Evolutionary conservation across 2,329 filamentous ascomycete genomes (phyloP).

Genomic region (Xylariaceae sp.): DNA sequence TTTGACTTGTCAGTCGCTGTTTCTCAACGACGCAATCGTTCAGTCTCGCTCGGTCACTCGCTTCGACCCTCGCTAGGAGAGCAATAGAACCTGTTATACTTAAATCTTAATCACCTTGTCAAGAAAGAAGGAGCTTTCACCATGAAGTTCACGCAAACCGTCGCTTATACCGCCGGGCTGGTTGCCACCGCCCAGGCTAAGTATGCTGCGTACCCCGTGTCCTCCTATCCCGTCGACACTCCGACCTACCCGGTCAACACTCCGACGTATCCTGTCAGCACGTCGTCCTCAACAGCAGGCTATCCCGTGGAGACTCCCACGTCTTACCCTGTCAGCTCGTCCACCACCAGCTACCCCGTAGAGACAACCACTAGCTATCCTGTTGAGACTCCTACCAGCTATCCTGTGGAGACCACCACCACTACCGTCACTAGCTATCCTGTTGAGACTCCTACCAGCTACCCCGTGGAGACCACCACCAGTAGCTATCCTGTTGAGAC

Average conservation of each 20-base stretch:
- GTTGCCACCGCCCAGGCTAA: slow-evolving; percentile 26
- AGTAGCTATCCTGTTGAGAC: slow-evolving; percentile 6
- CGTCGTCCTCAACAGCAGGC: not conserved
- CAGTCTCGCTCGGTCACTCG: slow-evolving; percentile 13
- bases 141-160: slow-evolving; percentile 34
- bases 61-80: slow-evolving; percentile 19
- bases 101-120: slow-evolving; percentile 22
- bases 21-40: slow-evolving; percentile 14
- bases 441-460: slow-evolving; percentile 4
- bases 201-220: too few relatives aligned
- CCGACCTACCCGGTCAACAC: not conserved
- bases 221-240: not conserved
- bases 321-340: slow-evolving; percentile 27
- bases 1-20: slow-evolving; percentile 18
- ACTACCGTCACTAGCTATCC: slow-evolving; percentile 1
- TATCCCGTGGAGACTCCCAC: slow-evolving; percentile 21
- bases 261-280: not conserved
- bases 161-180: slow-evolving; percentile 31
- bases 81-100: slow-evolving; percentile 18
- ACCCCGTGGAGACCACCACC: slow-evolving; percentile 4
- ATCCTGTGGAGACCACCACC: slow-evolving; percentile 2
- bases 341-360: slow-evolving; percentile 24
- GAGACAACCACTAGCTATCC: slow-evolving; percentile 20
- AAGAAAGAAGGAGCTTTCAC: slow-evolving; percentile 19
- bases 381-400: not conserved